phyloP scores from a whole-genome alignment of 78 protist genomes.

The Chrysochromulina parva region DNA sequence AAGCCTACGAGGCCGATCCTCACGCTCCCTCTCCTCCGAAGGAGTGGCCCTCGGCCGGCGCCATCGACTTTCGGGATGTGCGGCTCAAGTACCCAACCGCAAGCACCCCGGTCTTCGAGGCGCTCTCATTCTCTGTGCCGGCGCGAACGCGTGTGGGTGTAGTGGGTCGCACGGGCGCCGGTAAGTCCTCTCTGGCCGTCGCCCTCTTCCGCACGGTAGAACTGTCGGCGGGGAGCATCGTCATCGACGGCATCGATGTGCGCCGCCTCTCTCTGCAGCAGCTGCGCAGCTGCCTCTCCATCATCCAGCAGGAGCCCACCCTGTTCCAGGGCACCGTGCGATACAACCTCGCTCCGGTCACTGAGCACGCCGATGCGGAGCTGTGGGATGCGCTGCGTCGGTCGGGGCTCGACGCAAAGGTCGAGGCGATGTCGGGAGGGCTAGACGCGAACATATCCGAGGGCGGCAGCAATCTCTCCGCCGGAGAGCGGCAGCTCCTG shows the following conservation, averaged over 20 bases:
- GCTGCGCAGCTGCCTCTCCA: not conserved
- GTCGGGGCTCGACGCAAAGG: not conserved
- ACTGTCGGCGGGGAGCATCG: constrained; percentile 16
- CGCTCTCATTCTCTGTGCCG: not conserved
- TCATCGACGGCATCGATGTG: constrained; percentile 6
- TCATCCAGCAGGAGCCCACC: constrained; percentile 40
- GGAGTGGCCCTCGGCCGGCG: not conserved
- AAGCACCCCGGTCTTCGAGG: not conserved
- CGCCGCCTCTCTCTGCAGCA: not conserved
- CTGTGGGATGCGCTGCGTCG: constrained; percentile 37
- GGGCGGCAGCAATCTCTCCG: constrained; percentile 75
- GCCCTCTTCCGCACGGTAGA: constrained; percentile 46
- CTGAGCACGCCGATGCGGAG: not conserved
- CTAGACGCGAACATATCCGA: constrained; percentile 9
- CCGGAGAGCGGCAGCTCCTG: constrained; percentile 24
- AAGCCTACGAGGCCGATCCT: not conserved
- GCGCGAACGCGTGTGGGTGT: constrained; percentile 18
- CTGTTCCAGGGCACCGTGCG: constrained; percentile 54
- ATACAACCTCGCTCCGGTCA: constrained; percentile 51
- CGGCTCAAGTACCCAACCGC: not conserved
- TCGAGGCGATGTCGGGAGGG: not conserved
- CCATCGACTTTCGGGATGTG: not conserved
- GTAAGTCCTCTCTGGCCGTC: constrained; percentile 16
- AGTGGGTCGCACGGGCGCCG: constrained; percentile 54
- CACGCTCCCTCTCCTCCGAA: not conserved